Percentiles rank a stretch among this genome's conserved stretches.
Conservation (phyloP, 441 rosid genomes). For the Sinapis alba region DNA sequence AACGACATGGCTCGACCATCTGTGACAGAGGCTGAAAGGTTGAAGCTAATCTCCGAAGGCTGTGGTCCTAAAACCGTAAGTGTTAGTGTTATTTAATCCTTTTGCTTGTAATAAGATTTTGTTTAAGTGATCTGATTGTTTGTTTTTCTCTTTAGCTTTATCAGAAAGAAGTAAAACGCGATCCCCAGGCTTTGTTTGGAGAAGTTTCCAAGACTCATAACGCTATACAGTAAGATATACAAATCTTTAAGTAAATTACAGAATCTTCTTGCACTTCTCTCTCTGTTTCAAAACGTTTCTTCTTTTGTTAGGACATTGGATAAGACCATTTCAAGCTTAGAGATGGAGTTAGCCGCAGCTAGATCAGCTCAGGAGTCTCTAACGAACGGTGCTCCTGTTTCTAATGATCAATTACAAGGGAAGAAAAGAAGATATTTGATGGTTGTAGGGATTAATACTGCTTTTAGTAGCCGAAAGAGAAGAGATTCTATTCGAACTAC, state of each 20-base stretch:
- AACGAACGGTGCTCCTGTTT: constrained; percentile 37
- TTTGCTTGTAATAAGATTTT: background rate
- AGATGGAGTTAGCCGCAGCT: constrained; percentile 58
- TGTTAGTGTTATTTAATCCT: constrained; percentile 20
- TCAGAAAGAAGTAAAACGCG: constrained; percentile 76
- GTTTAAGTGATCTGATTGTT: constrained; percentile 44
- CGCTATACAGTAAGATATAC: constrained; percentile 49
- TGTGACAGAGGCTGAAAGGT: constrained; percentile 69
- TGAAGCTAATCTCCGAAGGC: constrained; percentile 81
- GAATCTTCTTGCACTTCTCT: background rate
- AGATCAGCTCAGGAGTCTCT: constrained; percentile 50
- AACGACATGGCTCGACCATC: constrained; percentile 61
- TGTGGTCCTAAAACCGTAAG: constrained; percentile 73
- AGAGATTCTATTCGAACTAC: constrained; percentile 45
- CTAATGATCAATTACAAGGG: constrained; percentile 29
- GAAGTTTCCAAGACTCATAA: constrained; percentile 45
- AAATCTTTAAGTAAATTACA: constrained; percentile 1
- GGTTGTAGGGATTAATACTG: constrained; percentile 44
- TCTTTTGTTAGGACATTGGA: constrained; percentile 47
- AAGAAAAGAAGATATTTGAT: constrained; percentile 35
- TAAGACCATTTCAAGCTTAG: constrained; percentile 50
- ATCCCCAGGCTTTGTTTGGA: constrained; percentile 51
- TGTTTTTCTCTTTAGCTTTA: constrained; percentile 46
- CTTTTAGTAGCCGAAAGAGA: constrained; percentile 42
- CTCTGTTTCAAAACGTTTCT: background rate